Percentiles rank a stretch among this genome's conserved stretches.
phyloP scores from a whole-genome alignment of 352 stramenopile genomes.

The Pilasporangium apinafurcum region DNA sequence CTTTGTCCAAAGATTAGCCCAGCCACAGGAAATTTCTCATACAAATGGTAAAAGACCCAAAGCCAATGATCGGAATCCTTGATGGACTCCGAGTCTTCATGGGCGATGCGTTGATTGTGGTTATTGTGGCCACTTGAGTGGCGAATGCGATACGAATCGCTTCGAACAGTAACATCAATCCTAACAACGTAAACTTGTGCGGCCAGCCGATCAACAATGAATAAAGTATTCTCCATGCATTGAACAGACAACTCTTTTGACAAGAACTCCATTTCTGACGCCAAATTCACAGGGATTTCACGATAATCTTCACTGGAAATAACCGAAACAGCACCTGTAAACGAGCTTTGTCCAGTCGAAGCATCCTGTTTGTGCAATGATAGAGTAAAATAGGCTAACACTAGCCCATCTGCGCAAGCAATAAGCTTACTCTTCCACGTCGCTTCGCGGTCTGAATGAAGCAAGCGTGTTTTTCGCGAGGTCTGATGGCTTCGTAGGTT shows the following conservation, averaged over 20 bases:
- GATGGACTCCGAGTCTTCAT: too few species aligned
- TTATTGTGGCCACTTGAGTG: too few species aligned
- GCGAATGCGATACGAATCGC: conserved; percentile 46
- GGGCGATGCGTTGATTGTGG: too few species aligned
- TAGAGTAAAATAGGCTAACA: conserved; percentile 15
- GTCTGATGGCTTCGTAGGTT: conserved; percentile 40
- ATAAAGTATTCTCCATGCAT: conserved; percentile 19
- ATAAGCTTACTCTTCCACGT: conserved; percentile 10
- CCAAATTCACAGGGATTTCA: conserved; percentile 18
- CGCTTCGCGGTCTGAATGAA: background rate
- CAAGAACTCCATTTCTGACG: background rate
- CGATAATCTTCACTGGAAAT: conserved; percentile 28
- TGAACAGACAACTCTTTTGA: conserved; percentile 9
- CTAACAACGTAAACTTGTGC: conserved; percentile 9
- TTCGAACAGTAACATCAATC: conserved; percentile 32
- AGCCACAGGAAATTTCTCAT: conserved; percentile 48
- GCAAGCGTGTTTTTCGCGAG: conserved; percentile 15
- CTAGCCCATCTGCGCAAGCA: conserved; percentile 18
- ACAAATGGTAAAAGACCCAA: conserved; percentile 37
- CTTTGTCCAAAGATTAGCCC: conserved; percentile 7
- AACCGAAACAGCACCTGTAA: conserved; percentile 11
- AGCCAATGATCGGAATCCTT: conserved; percentile 16
- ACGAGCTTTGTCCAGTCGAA: too few species aligned
- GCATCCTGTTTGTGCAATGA: background rate
- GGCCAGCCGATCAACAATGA: conserved; percentile 13